Conservation (phyloP, 352 stramenopile genomes). For the Pythium apleroticum region DNA sequence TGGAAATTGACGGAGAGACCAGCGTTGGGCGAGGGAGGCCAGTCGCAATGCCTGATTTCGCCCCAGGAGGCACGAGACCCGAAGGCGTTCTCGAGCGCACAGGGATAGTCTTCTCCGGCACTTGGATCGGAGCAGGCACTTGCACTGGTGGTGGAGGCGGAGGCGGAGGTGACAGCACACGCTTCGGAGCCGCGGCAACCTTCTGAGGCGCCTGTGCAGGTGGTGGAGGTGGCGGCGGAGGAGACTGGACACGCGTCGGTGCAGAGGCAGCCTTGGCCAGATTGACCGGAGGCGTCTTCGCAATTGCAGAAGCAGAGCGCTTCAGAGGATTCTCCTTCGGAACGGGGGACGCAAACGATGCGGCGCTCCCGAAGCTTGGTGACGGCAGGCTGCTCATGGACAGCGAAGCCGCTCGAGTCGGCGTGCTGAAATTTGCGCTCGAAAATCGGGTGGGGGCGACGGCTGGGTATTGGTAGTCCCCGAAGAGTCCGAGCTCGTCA, state of each 20-base stretch:
- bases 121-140: neutral
- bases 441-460: slow-evolving; percentile 17
- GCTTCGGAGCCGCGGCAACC: neutral
- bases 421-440: neutral
- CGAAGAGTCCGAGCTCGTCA: slow-evolving; percentile 32
- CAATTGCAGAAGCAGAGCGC: slow-evolving; percentile 32
- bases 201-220: neutral
- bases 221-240: neutral
- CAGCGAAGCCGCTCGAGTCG: slow-evolving; percentile 3
- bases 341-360: slow-evolving; percentile 16
- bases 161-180: neutral
- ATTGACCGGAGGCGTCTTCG: slow-evolving; percentile 29
- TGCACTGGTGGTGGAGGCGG: neutral
- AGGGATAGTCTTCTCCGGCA: neutral
- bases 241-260: neutral
- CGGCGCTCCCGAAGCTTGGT: slow-evolving; percentile 12
- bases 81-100: slow-evolving; percentile 4
- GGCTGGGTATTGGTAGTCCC: slow-evolving; percentile 32
- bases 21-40: slow-evolving; percentile 12
- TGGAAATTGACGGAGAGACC: slow-evolving; percentile 1
- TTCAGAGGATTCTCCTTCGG: slow-evolving; percentile 32
- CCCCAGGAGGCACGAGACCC: slow-evolving; percentile 1
- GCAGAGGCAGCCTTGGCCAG: slow-evolving; percentile 2
- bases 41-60: slow-evolving; percentile 1
- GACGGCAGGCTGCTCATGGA: slow-evolving; percentile 12